Evolutionary conservation across 805 yeast genomes (phyloP).

Genomic region (Candida hispaniensis): DNA sequence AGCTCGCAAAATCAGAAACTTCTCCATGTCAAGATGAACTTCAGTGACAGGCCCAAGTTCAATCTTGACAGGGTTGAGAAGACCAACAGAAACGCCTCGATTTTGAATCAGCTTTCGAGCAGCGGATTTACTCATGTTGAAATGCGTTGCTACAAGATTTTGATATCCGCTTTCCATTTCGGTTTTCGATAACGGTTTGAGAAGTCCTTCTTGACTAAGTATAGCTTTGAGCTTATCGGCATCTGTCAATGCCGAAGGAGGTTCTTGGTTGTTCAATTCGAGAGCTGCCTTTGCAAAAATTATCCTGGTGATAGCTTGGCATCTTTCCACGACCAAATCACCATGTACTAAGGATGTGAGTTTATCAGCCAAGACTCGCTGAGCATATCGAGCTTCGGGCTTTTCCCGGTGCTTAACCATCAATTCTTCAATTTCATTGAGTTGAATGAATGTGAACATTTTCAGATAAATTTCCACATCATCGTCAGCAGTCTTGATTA

Average conservation of each 20-base stretch:
- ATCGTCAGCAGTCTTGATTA: conserved; percentile 67
- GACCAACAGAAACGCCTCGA: conserved; percentile 69
- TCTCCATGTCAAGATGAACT: conserved; percentile 46
- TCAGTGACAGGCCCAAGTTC: conserved; percentile 33
- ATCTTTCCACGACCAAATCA: conserved; percentile 53
- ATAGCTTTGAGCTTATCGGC: conserved; percentile 41
- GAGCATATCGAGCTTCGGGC: conserved; percentile 64
- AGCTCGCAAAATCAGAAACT: conserved; percentile 51
- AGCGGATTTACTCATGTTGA: conserved; percentile 37
- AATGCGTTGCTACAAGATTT: conserved; percentile 39
- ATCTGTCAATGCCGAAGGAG: conserved; percentile 29
- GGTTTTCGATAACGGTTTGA: conserved; percentile 30
- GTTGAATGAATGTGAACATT: conserved; percentile 70
- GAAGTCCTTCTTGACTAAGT: conserved; percentile 48
- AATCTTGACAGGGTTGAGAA: conserved; percentile 25
- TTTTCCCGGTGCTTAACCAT: conserved; percentile 42
- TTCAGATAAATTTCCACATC: conserved; percentile 60
- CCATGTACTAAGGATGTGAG: conserved; percentile 87
- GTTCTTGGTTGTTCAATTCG: conserved; percentile 27
- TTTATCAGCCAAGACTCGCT: conserved; percentile 67
- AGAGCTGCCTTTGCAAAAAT: conserved; percentile 47
- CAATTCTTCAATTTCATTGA: conserved; percentile 44
- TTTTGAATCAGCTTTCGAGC: conserved; percentile 49
- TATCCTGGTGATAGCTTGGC: conserved; percentile 51
- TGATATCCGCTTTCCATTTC: conserved; percentile 36